A percentile compares a stretch with the other conserved stretches of the same genome.
Conservation (phyloP, 23 red algal genomes). For the Pyropia yezoensis region DNA sequence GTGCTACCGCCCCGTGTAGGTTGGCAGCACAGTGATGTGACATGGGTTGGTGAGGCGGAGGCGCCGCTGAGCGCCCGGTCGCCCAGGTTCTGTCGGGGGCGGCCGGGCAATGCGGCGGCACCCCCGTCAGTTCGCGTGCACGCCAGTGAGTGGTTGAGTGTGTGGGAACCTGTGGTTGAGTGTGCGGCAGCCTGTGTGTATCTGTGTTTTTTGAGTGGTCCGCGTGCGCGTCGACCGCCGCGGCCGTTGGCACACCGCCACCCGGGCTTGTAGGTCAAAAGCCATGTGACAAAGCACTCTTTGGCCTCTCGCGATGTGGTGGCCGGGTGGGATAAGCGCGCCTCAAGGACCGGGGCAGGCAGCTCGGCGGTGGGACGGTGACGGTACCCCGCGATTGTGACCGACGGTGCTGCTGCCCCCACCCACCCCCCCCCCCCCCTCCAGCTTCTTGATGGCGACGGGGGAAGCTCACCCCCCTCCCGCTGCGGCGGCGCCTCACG, state of each 20-base stretch:
- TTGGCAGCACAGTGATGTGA: slow-evolving; percentile 1
- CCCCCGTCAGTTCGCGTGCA: neutral
- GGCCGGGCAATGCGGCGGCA: neutral
- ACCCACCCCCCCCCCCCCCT: slow-evolving; percentile 1
- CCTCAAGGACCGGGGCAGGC: neutral
- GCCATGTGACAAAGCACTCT: neutral
- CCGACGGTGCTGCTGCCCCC: neutral
- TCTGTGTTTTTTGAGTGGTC: neutral
- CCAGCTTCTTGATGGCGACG: slow-evolving; percentile 14
- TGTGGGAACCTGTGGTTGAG: neutral
- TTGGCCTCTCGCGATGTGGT: neutral
- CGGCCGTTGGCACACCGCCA: neutral
- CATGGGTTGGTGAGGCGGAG: slow-evolving; percentile 5
- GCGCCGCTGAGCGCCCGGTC: slow-evolving; percentile 1
- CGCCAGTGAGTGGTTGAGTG: slow-evolving; percentile 6
- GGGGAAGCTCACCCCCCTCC: slow-evolving; percentile 6
- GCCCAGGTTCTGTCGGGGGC: neutral
- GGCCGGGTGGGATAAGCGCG: neutral
- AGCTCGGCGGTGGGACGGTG: neutral
- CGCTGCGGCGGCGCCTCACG: slow-evolving; percentile 3
- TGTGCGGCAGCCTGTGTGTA: neutral
- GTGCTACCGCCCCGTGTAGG: neutral
- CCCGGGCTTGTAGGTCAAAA: too few relatives aligned
- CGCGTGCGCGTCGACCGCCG: slow-evolving; percentile 2
- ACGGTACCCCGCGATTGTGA: neutral